A percentile compares a stretch with the other conserved stretches of the same genome.
Evolutionary conservation across 306 rosid genomes (phyloP).

Genomic region (Hippophae rhamnoides): DNA sequence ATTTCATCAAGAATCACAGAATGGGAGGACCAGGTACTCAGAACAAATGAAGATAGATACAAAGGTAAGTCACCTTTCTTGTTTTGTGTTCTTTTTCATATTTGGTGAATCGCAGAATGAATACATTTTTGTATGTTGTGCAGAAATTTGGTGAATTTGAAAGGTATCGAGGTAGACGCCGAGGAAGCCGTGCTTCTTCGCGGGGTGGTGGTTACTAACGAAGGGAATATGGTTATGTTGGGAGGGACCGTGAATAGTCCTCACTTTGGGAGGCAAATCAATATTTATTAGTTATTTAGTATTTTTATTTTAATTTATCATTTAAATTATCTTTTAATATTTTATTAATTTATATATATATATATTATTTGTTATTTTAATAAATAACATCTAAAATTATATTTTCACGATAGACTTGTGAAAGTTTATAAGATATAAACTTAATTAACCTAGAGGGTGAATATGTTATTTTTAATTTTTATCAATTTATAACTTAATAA

Average conservation of each 20-base stretch:
- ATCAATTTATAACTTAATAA: too few species aligned
- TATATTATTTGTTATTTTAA: too few species aligned
- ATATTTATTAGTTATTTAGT: too few species aligned
- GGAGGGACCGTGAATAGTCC: constrained; percentile 55
- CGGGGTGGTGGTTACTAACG: constrained; percentile 85
- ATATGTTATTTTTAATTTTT: too few species aligned
- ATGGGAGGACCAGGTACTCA: constrained; percentile 68
- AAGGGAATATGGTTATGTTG: constrained; percentile 52
- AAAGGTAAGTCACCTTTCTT: constrained; percentile 38
- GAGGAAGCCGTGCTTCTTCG: constrained; percentile 65
- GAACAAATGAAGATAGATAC: constrained; percentile 81
- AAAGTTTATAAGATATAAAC: too few species aligned
- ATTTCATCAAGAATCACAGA: constrained; percentile 36
- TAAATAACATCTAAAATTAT: too few species aligned
- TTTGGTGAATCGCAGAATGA: constrained; percentile 6
- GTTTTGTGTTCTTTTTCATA: not conserved
- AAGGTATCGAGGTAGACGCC: constrained; percentile 63
- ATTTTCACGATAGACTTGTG: too few species aligned
- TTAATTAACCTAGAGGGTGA: too few species aligned
- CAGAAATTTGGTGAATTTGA: constrained; percentile 82
- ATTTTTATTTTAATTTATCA: too few species aligned
- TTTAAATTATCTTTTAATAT: too few species aligned
- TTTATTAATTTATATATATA: too few species aligned
- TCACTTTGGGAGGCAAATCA: too few species aligned
- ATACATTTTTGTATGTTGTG: constrained; percentile 22